These are phyloP conservation scores for Coemansia sp. DNA, from an alignment of 192 early-diverging fungal genomes.

Conservation along the genomic window DNA sequence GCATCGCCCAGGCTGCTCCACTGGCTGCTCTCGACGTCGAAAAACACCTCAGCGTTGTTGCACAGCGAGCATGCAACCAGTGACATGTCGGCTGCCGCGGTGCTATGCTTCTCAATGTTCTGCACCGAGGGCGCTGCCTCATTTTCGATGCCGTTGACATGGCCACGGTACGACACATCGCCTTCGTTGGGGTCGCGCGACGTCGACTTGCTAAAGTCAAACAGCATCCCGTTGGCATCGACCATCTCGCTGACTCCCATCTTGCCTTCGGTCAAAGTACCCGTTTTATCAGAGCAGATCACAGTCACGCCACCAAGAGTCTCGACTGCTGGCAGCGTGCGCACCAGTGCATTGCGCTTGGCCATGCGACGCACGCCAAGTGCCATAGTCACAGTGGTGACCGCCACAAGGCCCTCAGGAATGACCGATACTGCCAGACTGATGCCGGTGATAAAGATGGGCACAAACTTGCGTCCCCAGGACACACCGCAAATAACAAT, in stretches of 20 bases:
- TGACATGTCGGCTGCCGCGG: conserved; percentile 70
- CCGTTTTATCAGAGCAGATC: conserved; percentile 98
- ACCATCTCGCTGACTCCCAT: conserved; percentile 86
- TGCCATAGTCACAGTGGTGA: conserved; percentile 97
- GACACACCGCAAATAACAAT: conserved; percentile 83
- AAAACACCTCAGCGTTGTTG: conserved; percentile 80
- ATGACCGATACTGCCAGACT: conserved; percentile 95
- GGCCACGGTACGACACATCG: conserved; percentile 70
- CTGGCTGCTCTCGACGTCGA: conserved; percentile 55
- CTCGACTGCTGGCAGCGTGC: conserved; percentile 92
- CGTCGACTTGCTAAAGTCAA: conserved; percentile 63
- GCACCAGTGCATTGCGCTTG: conserved; percentile 80
- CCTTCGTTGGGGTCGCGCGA: conserved; percentile 59
- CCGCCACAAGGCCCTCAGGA: conserved; percentile 96
- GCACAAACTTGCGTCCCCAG: conserved; percentile 66
- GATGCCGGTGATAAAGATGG: conserved; percentile 82
- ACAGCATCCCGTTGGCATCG: conserved; percentile 42
- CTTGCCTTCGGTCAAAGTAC: conserved; percentile 96
- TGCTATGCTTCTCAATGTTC: conserved; percentile 57
- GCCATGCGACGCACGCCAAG: conserved; percentile 96
- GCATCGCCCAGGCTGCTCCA: conserved; percentile 88
- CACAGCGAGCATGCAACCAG: conserved; percentile 81
- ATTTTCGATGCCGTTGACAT: conserved; percentile 52
- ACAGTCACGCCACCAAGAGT: conserved; percentile 93
- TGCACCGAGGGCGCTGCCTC: conserved; percentile 39